phyloP scores from a whole-genome alignment of 768 basidiomycete species.

The Amanita phalloides region DNA sequence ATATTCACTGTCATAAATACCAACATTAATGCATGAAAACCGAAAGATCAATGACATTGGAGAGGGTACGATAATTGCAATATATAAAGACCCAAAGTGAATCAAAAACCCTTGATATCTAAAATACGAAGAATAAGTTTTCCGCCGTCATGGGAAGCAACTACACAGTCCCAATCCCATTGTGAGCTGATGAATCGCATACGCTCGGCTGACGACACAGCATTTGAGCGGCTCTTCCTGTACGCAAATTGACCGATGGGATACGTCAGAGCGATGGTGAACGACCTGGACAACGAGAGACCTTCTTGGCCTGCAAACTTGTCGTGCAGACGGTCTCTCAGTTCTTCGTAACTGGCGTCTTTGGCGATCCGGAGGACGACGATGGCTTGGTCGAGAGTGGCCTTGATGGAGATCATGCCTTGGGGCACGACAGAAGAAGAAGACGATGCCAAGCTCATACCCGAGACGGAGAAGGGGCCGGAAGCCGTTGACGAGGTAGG shows the following conservation, averaged over 20 bases:
- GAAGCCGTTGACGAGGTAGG: constrained; percentile 14
- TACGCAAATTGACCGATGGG: constrained; percentile 2
- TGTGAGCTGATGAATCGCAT: constrained; percentile 41
- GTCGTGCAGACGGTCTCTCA: constrained; percentile 49
- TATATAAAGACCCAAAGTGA: not conserved
- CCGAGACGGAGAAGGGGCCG: constrained; percentile 27
- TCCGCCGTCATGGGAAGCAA: constrained; percentile 27
- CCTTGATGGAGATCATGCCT: constrained; percentile 46
- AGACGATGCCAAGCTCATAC: constrained; percentile 11
- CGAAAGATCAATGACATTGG: not conserved
- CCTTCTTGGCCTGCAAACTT: constrained; percentile 60
- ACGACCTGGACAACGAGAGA: constrained; percentile 39
- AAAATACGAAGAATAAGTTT: constrained; percentile 53
- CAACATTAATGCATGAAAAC: constrained; percentile 3
- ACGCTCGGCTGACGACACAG: constrained; percentile 21
- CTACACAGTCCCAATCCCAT: constrained; percentile 48
- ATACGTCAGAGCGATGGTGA: constrained; percentile 39
- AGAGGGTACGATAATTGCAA: not conserved
- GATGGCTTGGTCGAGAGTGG: constrained; percentile 47
- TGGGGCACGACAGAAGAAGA: constrained; percentile 8
- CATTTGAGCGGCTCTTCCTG: constrained; percentile 20
- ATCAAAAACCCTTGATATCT: constrained; percentile 15
- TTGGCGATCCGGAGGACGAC: constrained; percentile 49
- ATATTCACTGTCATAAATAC: not conserved
- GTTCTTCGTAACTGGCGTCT: constrained; percentile 33